Evolutionary conservation across 306 rosid species (phyloP).

Genomic region (Lathyrus sativus): DNA sequence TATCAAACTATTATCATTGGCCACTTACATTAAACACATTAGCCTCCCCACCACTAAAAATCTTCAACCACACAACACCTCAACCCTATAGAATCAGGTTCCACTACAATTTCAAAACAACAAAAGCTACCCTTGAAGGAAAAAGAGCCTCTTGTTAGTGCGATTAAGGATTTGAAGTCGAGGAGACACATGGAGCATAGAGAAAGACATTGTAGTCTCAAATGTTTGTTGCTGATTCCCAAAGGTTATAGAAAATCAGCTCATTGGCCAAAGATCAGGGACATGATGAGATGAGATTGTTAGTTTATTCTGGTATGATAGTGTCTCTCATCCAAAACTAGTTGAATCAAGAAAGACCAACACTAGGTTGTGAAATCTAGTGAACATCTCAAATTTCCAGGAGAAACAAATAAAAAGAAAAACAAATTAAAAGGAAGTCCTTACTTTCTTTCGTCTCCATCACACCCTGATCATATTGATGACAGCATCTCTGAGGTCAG

Average conservation of each 20-base stretch:
- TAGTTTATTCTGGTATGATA: constrained; percentile 82
- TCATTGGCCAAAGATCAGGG: constrained; percentile 97
- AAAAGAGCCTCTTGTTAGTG: constrained; percentile 15
- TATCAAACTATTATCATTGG: no score
- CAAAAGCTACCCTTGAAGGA: constrained; percentile 12
- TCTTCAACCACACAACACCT: constrained; percentile 18
- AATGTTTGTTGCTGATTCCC: constrained; percentile 76
- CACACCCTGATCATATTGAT: no score
- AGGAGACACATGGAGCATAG: constrained; percentile 94
- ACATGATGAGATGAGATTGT: constrained; percentile 97
- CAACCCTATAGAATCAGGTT: neutral
- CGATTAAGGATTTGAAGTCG: constrained; percentile 65
- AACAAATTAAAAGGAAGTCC: no score
- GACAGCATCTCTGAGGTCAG: no score
- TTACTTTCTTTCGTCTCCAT: no score
- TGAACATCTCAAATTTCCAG: constrained; percentile 77
- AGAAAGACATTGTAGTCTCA: constrained; percentile 72
- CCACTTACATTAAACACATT: no score
- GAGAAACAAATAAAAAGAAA: no score
- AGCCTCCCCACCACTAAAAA: no score
- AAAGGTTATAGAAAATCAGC: constrained; percentile 64
- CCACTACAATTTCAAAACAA: neutral
- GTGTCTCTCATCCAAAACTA: constrained; percentile 87
- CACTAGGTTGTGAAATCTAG: constrained; percentile 83
- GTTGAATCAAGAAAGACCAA: constrained; percentile 94